Percentiles rank a stretch among this genome's conserved stretches.
These are phyloP conservation scores for Malassezia dermatis DNA, from an alignment of 1,284 basidiomycete genomes.

Conservation along the genomic window DNA sequence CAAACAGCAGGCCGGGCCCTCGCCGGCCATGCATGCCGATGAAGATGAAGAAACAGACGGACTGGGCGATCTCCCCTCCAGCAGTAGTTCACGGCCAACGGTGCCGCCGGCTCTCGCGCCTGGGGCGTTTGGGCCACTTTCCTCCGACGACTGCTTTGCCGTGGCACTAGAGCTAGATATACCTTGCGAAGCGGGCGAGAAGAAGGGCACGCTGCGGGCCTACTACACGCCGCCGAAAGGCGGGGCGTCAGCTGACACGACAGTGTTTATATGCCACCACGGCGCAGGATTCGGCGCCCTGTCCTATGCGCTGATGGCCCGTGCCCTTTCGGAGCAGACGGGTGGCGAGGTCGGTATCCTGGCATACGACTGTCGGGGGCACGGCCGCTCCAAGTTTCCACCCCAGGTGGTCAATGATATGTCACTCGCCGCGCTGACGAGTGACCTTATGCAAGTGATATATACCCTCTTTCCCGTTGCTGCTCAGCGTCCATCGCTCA, in stretches of 20 bases:
- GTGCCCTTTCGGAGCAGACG: slow-evolving; percentile 58
- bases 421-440: slow-evolving; percentile 29
- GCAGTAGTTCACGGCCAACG: not conserved
- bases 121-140: slow-evolving; percentile 19
- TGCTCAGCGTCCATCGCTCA: slow-evolving; percentile 26
- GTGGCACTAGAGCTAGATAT: slow-evolving; percentile 41
- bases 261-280: slow-evolving; percentile 81
- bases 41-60: slow-evolving; percentile 11
- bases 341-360: slow-evolving; percentile 71
- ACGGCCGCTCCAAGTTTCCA: slow-evolving; percentile 51
- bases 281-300: slow-evolving; percentile 83
- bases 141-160: slow-evolving; percentile 37
- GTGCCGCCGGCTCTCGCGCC: slow-evolving; percentile 13
- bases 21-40: not conserved
- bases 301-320: slow-evolving; percentile 77
- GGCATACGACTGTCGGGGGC: slow-evolving; percentile 71
- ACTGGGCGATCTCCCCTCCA: slow-evolving; percentile 2
- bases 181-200: slow-evolving; percentile 2
- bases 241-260: slow-evolving; percentile 41
- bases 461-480: slow-evolving; percentile 22
- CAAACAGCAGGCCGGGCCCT: not conserved
- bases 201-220: slow-evolving; percentile 47
- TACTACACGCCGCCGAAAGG: slow-evolving; percentile 40
- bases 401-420: slow-evolving; percentile 19
- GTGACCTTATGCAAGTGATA: slow-evolving; percentile 25